phyloP scores from a whole-genome alignment of 345 rosid species.

The Bretschneidera sinensis region DNA sequence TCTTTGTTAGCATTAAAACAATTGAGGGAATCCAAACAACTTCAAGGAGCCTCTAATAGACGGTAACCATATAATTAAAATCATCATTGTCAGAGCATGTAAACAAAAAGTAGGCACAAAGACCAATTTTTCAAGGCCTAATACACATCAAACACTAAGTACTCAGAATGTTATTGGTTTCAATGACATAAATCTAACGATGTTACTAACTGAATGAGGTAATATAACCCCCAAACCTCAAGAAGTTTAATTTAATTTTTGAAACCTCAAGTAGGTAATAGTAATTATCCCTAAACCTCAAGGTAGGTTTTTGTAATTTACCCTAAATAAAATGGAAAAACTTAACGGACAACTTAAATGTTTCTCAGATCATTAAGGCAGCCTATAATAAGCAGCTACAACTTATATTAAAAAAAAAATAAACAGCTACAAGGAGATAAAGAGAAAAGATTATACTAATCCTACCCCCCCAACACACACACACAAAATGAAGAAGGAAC shows the following conservation, averaged over 20 bases:
- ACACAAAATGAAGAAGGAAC: too few relatives aligned
- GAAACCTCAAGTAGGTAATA: too few relatives aligned
- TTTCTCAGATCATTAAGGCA: not conserved
- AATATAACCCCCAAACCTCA: too few relatives aligned
- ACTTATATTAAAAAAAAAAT: too few relatives aligned
- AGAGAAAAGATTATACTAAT: too few relatives aligned
- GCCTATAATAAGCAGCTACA: not conserved
- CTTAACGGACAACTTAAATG: not conserved
- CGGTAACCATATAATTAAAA: too few relatives aligned
- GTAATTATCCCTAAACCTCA: too few relatives aligned
- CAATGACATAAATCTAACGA: not conserved
- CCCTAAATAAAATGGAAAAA: not conserved
- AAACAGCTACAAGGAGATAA: not conserved
- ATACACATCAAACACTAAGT: not conserved
- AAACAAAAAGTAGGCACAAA: not conserved
- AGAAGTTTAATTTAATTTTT: too few relatives aligned
- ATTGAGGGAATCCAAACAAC: not conserved
- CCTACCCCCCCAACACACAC: too few relatives aligned
- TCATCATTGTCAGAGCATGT: not conserved
- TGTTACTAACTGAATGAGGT: too few relatives aligned
- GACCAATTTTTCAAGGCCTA: not conserved
- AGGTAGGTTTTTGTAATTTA: too few relatives aligned
- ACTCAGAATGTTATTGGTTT: not conserved
- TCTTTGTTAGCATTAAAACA: not conserved
- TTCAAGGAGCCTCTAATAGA: not conserved